Evolutionary conservation across 2,329 filamentous ascomycete genomes (phyloP), one percentile per base, ranked within the genome.

Genomic region (Trichoderma pleuroti): DNA sequence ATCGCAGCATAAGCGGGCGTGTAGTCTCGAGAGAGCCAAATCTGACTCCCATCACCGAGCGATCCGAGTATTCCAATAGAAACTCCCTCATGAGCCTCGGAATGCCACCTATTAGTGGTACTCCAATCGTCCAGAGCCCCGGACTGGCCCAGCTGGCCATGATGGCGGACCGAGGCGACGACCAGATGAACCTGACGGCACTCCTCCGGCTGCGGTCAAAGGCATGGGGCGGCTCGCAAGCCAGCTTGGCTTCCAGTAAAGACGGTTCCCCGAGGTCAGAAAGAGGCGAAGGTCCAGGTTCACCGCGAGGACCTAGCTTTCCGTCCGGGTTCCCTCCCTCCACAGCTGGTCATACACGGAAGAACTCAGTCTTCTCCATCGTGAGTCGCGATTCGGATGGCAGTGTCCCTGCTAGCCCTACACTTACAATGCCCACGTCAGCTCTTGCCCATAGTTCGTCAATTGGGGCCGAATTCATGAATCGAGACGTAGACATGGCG

Each of bases 11-110:
- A 68, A 96, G 92, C 74, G 94, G 93, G 24, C 89, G 90, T 16
- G 85, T 90, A 65, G 88, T 91, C 34, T 92, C 92, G 24, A 89
- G 92, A 52, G 95, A 98, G 78, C 95, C 96, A 1, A 98, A 96
- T 76, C 83, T 99, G 61, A 98, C 96, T 1, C 96, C 96, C 7
- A 98, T 99, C 76, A 98, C 95, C 0, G 96, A 98, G 79, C 89
- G 94, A 14, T 97, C 93, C 71, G 96, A 99, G 81, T 98, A 97
- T 84, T 97, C 93, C 54, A 97, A 97, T 71, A 90, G 96, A 57
- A 98, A 98, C 78, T 97, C 93, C 1, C 88, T 97, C 71, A 92
- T 97, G 83, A 93, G 91, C 71, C 83, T 95, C 72, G 82, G 81
- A 32, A 80, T 83, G 71, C 78, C 80, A 12, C 75, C 78, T 4